These are phyloP conservation scores for Myriosclerotinia scirpicola DNA, from an alignment of 2,329 filamentous ascomycete species.

Conservation along the genomic window DNA sequence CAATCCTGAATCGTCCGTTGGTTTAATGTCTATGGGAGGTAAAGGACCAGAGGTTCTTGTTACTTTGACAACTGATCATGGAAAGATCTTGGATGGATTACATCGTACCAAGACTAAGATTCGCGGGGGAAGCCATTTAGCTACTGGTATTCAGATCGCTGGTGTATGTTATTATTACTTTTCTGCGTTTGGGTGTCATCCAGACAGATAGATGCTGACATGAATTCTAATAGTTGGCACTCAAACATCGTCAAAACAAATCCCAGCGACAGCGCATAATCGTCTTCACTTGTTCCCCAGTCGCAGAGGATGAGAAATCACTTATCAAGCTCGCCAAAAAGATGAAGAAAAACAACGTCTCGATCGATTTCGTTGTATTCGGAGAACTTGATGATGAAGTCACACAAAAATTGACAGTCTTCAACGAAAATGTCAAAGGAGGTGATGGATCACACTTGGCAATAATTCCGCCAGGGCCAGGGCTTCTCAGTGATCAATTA, in stretches of 20 bases:
- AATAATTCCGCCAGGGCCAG: constrained; percentile 85
- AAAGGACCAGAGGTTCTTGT: constrained; percentile 96
- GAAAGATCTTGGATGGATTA: constrained; percentile 89
- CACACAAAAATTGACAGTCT: constrained; percentile 88
- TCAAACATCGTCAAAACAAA: constrained; percentile 98
- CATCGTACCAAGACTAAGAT: constrained; percentile 91
- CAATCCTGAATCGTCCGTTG: constrained; percentile 95
- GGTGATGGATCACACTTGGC: constrained; percentile 89
- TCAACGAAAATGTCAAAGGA: constrained; percentile 90
- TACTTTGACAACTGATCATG: constrained; percentile 92
- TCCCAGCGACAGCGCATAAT: constrained; percentile 95
- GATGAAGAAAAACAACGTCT: constrained; percentile 97
- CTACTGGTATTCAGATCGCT: constrained; percentile 93
- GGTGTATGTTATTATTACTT: constrained; percentile 60
- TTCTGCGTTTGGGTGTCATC: not conserved
- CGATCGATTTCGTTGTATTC: constrained; percentile 92
- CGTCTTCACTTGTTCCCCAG: constrained; percentile 91
- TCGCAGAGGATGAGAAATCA: constrained; percentile 85
- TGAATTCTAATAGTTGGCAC: constrained; percentile 65
- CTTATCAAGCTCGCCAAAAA: constrained; percentile 89
- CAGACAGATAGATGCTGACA: constrained; percentile 24
- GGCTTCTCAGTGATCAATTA: constrained; percentile 89
- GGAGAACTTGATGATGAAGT: constrained; percentile 90
- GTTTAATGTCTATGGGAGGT: constrained; percentile 98
- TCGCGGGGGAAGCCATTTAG: constrained; percentile 80